These are phyloP conservation scores for Metschnikowia colocasiae DNA, from an alignment of 805 yeast species.

Conservation along the genomic window DNA sequence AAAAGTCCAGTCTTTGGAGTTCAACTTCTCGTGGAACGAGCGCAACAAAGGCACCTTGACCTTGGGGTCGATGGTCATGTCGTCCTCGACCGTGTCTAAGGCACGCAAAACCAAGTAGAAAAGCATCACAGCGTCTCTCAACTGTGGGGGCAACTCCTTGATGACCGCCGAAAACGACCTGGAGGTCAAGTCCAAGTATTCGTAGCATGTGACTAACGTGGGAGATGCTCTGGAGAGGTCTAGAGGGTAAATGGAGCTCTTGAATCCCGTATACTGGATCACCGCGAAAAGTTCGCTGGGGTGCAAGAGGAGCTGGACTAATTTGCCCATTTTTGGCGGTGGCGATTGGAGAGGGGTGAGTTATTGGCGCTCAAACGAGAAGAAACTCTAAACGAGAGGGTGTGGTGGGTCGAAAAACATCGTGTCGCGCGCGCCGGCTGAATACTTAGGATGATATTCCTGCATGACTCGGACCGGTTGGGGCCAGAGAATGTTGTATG, in stretches of 20 bases:
- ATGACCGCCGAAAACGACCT: conserved; percentile 95
- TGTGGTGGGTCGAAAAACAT: conserved; percentile 2
- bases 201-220: conserved; percentile 57
- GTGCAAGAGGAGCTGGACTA: conserved; percentile 56
- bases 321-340: conserved; percentile 50
- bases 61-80: conserved; percentile 75
- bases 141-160: conserved; percentile 83
- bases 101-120: conserved; percentile 88
- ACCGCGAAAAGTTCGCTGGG: conserved; percentile 72
- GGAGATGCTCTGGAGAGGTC: conserved; percentile 27
- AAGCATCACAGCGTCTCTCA: conserved; percentile 74
- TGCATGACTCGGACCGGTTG: too few species aligned
- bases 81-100: conserved; percentile 94
- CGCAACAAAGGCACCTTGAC: conserved; percentile 74
- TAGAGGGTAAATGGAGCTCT: conserved; percentile 51
- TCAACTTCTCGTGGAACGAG: conserved; percentile 60
- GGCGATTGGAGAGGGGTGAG: neutral
- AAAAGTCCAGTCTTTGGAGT: conserved; percentile 74
- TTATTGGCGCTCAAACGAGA: neutral
- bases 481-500: too few species aligned
- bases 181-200: conserved; percentile 65
- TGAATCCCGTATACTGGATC: conserved; percentile 52
- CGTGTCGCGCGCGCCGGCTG: conserved; percentile 1
- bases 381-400: neutral
- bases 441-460: neutral